phyloP scores from a whole-genome alignment of 345 rosid species.

The Gossypium anomalum region DNA sequence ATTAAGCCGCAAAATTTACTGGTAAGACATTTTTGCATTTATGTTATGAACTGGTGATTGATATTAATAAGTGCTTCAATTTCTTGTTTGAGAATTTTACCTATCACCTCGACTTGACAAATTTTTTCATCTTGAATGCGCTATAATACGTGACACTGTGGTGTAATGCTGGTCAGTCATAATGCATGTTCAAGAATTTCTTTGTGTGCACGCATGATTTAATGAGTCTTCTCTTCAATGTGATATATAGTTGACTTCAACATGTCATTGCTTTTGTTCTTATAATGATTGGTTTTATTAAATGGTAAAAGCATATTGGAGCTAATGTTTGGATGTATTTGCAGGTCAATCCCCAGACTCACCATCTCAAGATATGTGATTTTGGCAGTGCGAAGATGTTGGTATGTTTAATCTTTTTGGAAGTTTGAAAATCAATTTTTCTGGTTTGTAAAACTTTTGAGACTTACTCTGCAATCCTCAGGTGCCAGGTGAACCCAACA shows the following conservation, averaged over 20 bases:
- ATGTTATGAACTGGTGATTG: not conserved
- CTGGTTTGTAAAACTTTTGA: conserved; percentile 8
- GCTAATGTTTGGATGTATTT: conserved; percentile 22
- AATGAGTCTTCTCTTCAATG: not conserved
- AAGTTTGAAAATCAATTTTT: conserved; percentile 9
- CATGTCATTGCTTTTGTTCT: not conserved
- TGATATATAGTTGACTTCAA: not conserved
- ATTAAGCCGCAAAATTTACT: conserved; percentile 95
- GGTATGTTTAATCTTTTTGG: conserved; percentile 45
- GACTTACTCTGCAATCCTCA: conserved; percentile 25
- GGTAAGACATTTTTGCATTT: conserved; percentile 45
- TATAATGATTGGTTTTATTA: not conserved
- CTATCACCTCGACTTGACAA: not conserved
- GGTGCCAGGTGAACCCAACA: conserved; percentile 98
- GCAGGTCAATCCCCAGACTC: conserved; percentile 91
- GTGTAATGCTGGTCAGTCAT: not conserved
- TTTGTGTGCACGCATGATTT: not conserved
- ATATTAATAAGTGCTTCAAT: not conserved
- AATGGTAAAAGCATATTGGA: not conserved
- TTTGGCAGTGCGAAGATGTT: conserved; percentile 98
- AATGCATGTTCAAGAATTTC: not conserved
- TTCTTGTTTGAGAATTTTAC: not conserved
- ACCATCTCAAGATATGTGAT: conserved; percentile 89
- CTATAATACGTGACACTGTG: not conserved
- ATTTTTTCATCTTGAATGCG: not conserved